Evolutionary conservation across 108 stramenopile genomes (phyloP), one percentile per base, ranked within the genome.

Genomic region (Mediolabrus comicus): DNA sequence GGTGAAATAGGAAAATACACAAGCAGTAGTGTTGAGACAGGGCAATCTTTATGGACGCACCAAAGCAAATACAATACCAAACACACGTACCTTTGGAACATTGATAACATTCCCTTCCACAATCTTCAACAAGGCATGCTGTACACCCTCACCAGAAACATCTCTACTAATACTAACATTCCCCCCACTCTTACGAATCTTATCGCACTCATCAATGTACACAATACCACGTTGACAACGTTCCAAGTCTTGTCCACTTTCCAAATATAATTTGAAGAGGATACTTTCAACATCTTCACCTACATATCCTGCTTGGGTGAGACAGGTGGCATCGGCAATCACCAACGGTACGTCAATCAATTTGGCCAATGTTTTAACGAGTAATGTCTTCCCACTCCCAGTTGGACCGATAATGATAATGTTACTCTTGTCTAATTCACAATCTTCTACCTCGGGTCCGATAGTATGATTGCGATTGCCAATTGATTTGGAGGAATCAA

Each of bases 261-360:
- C 98, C 13, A 92, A 69, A 74, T 97, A 98, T 29, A 98, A 72
- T 75, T 96, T 96, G 84, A 91, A 91, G 32, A 98, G 80, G 29
- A 98, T 83, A 43, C 88, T 88, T 74, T 98, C 98, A n/a, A 98
- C 98, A 75, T 98, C 98, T 71, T 98, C 98, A 7, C 98, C 98
- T n/a, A 98, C 98, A 62, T 98, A 98, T 19, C 98, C 98, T 7
- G 98, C 98, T 75, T 97, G 95, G 2, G 97, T 98, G 54, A 98
- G 86, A 72, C 95, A 97, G 10, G 97, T 98, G 16, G 97, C 97
- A 79, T 98, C 97, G 0, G 95, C 86, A 73, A 98, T 95, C 12
- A 97, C 95, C 53, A 98, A 72, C 16, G 97, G 97, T 3, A 97
- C 96, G 68, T 97, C 94, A 65, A 97, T 88, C 35, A 98, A 65